A percentile compares a stretch with the other conserved stretches of the same genome.
These are phyloP conservation scores for Asterochloris erici DNA, from an alignment of 139 green algal genomes.

Conservation along the genomic window DNA sequence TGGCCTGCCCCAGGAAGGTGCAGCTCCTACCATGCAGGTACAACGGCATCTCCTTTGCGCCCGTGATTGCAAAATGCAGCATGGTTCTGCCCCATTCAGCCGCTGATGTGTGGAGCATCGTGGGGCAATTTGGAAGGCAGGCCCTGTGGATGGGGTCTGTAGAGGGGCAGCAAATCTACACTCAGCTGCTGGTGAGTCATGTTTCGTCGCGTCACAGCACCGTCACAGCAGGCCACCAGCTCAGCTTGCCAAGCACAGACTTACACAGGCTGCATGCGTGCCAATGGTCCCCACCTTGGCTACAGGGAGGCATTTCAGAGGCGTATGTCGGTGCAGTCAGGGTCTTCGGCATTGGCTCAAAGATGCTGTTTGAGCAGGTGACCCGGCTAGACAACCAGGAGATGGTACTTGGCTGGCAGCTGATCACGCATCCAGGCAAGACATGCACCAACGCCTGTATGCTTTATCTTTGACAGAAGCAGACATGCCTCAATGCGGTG, in stretches of 20 bases:
- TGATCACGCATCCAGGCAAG: constrained; percentile 4
- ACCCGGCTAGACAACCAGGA: constrained; percentile 7
- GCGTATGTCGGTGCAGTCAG: constrained; percentile 16
- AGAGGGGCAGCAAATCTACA: constrained; percentile 17
- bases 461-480: not conserved
- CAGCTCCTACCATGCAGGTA: not conserved
- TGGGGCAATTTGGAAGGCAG: constrained; percentile 1
- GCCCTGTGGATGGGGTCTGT: constrained; percentile 17
- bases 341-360: constrained; percentile 16
- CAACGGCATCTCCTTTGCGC: constrained; percentile 9
- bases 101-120: constrained; percentile 6
- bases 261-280: not conserved
- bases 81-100: not conserved
- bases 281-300: not conserved
- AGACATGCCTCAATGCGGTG: too few species aligned
- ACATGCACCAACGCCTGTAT: not conserved
- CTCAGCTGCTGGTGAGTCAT: constrained; percentile 11
- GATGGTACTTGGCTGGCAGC: constrained; percentile 12
- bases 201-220: not conserved
- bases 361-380: constrained; percentile 19
- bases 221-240: not conserved
- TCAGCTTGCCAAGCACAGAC: not conserved
- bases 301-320: constrained; percentile 2
- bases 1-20: too few species aligned
- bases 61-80: not conserved